A percentile compares a stretch with the other conserved stretches of the same genome.
phyloP scores from a whole-genome alignment of 345 rosid genomes.

The Ailanthus altissimus region DNA sequence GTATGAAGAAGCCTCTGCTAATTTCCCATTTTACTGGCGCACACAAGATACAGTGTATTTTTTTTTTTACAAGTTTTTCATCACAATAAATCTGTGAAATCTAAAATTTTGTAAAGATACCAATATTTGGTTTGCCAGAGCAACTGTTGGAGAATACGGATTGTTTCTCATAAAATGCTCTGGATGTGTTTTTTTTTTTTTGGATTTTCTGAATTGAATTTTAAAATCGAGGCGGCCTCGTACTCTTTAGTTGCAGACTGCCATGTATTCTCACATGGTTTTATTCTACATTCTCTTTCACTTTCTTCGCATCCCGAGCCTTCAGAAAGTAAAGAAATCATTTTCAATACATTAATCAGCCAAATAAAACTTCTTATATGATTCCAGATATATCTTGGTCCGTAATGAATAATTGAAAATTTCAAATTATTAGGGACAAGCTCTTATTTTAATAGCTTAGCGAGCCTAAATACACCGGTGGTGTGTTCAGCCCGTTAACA shows the following conservation, averaged over 20 bases:
- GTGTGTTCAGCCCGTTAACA: no score
- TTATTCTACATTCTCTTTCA: no score
- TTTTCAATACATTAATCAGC: no score
- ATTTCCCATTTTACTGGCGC: not conserved
- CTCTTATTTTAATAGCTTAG: no score
- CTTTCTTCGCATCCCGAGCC: no score
- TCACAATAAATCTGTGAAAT: constrained; percentile 10
- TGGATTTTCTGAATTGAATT: not conserved
- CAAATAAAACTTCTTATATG: no score
- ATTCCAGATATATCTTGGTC: no score
- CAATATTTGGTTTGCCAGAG: not conserved
- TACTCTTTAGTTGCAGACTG: not conserved
- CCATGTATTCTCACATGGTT: not conserved
- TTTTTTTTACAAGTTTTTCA: not conserved
- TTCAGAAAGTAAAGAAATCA: no score
- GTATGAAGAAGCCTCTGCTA: constrained; percentile 30
- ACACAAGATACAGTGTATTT: not conserved
- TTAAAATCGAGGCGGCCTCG: not conserved
- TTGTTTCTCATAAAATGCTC: not conserved
- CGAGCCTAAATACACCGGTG: no score
- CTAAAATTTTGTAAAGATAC: constrained; percentile 15
- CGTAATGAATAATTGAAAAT: no score
- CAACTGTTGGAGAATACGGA: not conserved
- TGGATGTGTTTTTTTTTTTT: not conserved
- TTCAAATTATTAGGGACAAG: no score